These are phyloP conservation scores for Collybiopsis luxurians DNA, from an alignment of 768 basidiomycete genomes.

Conservation along the genomic window DNA sequence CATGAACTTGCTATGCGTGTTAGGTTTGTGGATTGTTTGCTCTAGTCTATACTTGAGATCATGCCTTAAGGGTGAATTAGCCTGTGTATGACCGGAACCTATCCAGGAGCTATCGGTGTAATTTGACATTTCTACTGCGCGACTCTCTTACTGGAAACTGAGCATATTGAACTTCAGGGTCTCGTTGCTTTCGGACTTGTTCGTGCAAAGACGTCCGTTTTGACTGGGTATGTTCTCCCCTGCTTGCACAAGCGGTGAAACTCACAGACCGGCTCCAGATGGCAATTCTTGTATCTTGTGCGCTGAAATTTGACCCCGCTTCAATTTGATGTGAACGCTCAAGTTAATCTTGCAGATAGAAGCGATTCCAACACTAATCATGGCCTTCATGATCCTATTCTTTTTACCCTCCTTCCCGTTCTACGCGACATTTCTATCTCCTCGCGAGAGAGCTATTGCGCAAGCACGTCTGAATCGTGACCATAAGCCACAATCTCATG, in stretches of 20 bases:
- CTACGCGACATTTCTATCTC: conserved; percentile 47
- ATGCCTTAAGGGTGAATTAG: conserved; percentile 21
- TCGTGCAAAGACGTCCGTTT: conserved; percentile 43
- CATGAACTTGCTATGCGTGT: conserved; percentile 50
- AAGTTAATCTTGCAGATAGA: conserved; percentile 36
- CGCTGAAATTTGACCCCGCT: neutral
- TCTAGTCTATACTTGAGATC: neutral
- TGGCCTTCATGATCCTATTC: conserved; percentile 46
- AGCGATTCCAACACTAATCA: conserved; percentile 52
- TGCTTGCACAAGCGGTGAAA: neutral
- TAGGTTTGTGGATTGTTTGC: conserved; percentile 27
- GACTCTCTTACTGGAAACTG: neutral
- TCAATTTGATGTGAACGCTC: neutral
- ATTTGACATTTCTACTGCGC: neutral
- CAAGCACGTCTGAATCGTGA: conserved; percentile 55
- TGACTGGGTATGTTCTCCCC: conserved; percentile 31
- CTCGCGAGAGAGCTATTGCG: conserved; percentile 53
- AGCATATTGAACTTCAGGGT: conserved; percentile 30
- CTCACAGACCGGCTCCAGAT: conserved; percentile 27
- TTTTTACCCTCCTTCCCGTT: conserved; percentile 59
- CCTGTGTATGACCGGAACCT: conserved; percentile 56
- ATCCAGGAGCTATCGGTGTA: conserved; percentile 55
- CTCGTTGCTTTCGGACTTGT: conserved; percentile 57
- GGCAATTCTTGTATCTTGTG: conserved; percentile 60
- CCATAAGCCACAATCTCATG: conserved; percentile 56